Conservation (phyloP, 129 eudicot species). For the Erigeron canadensis region DNA sequence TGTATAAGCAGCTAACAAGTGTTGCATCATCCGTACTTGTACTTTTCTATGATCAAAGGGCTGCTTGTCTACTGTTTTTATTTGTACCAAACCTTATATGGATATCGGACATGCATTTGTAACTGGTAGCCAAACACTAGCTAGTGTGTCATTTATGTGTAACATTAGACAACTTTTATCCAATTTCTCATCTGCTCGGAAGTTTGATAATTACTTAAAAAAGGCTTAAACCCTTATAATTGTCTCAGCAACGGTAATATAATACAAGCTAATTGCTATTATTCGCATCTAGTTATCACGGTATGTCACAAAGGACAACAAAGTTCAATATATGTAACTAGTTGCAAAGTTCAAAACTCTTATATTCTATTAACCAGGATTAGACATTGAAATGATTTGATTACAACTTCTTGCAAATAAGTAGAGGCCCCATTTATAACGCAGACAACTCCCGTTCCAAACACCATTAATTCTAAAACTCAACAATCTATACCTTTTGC, state of each 20-base stretch:
- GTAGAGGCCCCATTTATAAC: neutral
- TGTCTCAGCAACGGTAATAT: neutral
- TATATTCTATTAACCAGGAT: neutral
- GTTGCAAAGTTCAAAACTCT: neutral
- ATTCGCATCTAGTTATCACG: neutral
- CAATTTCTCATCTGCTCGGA: neutral
- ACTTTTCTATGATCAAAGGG: neutral
- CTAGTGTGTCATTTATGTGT: neutral
- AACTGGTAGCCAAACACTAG: neutral
- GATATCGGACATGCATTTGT: neutral
- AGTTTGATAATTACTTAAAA: neutral
- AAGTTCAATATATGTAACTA: neutral
- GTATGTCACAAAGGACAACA: neutral
- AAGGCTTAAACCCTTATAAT: neutral
- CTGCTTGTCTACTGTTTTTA: neutral
- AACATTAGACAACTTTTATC: neutral
- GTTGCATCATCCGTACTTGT: neutral
- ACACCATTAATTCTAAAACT: neutral
- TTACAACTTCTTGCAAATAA: neutral
- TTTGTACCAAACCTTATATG: too few species aligned
- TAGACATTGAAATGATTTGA: neutral
- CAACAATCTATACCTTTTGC: conserved; percentile 17
- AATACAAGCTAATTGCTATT: neutral
- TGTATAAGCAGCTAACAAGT: neutral
- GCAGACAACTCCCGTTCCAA: neutral